Conservation (phyloP, 352 stramenopile species). For the Pythium scleroteichum region DNA sequence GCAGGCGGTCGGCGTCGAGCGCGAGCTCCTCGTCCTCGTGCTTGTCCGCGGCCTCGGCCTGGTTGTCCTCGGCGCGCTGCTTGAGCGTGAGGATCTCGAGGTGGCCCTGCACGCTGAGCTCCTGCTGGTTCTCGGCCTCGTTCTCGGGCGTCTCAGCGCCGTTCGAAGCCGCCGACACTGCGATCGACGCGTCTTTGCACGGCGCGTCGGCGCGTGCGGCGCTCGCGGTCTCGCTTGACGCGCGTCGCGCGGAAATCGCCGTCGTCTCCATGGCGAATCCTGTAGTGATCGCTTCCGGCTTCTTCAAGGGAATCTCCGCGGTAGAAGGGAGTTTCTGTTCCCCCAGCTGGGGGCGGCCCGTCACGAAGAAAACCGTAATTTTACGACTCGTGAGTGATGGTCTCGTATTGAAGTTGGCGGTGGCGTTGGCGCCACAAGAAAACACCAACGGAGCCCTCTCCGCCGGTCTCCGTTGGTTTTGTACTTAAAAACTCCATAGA, state of each 20-base stretch:
- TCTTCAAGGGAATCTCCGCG: background rate
- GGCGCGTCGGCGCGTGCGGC: conserved; percentile 1
- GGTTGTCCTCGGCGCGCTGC: conserved; percentile 15
- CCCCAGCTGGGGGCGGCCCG: conserved; percentile 6
- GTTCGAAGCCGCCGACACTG: conserved; percentile 1
- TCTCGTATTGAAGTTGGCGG: conserved; percentile 34
- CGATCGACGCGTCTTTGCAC: conserved; percentile 14
- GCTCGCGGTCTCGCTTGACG: background rate
- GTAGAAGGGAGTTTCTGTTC: too few species aligned
- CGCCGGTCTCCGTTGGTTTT: too few species aligned
- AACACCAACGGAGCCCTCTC: too few species aligned
- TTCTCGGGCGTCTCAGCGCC: conserved; percentile 21
- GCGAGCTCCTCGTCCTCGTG: conserved; percentile 10
- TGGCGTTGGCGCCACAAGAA: background rate
- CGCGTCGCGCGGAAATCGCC: background rate
- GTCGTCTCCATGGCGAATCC: conserved; percentile 21
- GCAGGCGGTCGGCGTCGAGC: conserved; percentile 46
- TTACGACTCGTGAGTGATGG: conserved; percentile 33
- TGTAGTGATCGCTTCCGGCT: background rate
- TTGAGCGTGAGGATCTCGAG: conserved; percentile 31
- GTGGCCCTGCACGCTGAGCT: conserved; percentile 30
- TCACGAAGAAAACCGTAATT: conserved; percentile 18
- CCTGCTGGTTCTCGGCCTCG: conserved; percentile 6
- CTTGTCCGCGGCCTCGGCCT: background rate
- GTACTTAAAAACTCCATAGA: too few species aligned